These are phyloP conservation scores for Cutaneotrichosporon cavernicola DNA, from an alignment of 1,284 basidiomycete species.

Conservation along the genomic window DNA sequence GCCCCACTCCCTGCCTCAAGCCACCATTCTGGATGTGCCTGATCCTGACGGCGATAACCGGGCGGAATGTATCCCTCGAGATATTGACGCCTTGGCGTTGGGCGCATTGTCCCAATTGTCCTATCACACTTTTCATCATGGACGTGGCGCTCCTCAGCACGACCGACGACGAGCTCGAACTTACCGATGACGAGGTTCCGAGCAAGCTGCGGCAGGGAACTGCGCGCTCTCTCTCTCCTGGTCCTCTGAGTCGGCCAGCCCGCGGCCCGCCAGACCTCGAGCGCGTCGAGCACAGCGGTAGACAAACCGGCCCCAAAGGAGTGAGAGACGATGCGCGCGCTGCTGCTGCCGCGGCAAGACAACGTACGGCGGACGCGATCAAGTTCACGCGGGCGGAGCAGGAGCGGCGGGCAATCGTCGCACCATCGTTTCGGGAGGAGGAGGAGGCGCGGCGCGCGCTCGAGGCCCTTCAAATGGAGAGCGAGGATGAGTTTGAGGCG, in stretches of 20 bases:
- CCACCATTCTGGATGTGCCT: neutral
- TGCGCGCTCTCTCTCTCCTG: neutral
- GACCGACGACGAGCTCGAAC: constrained; percentile 42
- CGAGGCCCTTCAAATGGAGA: neutral
- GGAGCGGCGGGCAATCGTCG: constrained; percentile 34
- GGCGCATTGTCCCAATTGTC: neutral
- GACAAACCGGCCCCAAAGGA: constrained; percentile 50
- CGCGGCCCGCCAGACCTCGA: neutral
- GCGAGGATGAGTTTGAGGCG: constrained; percentile 13
- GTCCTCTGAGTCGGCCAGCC: neutral
- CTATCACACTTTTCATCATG: neutral
- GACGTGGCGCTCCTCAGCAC: constrained; percentile 7
- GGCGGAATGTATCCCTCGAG: neutral
- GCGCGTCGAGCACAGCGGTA: constrained; percentile 13
- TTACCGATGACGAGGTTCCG: constrained; percentile 29
- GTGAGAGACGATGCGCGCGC: constrained; percentile 43
- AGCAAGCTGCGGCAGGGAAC: constrained; percentile 15
- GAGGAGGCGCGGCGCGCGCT: constrained; percentile 29
- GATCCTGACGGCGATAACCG: constrained; percentile 1
- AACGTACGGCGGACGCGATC: constrained; percentile 11
- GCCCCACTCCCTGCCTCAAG: neutral
- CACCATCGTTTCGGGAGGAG: constrained; percentile 34
- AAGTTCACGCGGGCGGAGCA: constrained; percentile 19
- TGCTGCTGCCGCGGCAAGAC: constrained; percentile 12
- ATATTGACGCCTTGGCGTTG: neutral